Evolutionary conservation across 192 early-diverging fungal genomes (phyloP), one percentile per base, ranked within the genome.

Genomic region (Rhizophagus clarus): DNA sequence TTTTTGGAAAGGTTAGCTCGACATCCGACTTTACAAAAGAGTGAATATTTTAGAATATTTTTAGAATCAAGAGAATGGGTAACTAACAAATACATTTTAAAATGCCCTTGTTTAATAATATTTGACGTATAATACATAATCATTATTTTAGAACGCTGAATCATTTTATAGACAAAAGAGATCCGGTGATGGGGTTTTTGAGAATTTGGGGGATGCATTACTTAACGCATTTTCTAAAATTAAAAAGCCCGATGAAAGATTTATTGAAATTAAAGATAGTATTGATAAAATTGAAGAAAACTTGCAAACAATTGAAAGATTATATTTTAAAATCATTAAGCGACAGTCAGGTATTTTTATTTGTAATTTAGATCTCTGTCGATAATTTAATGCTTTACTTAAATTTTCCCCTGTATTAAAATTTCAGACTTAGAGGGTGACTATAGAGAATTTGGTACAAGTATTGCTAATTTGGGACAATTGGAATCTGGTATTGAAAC

Each of bases 151-250:
- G 61, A 83, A 86, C 47, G 60, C 80, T 72, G 85, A 82, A 60
- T 70, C 77, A 31, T 74, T 82, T 32, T 81, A 84, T 51, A 84
- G 88, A 81, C 79, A 89, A 82, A 81, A 88, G 80, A 82, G 79
- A 72, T 74, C 82, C 22, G 80, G 83, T 47, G 86, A 86, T 15
- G 84, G 88, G 3, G 92, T 97, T 26, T 87, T 99, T 72, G 96
- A 97, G 42, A 91, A 87, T 61, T 83, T 99, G 31, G 90, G 94
- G 56, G 97, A 98, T 85, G 92, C 87, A 14, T 80, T 99, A 29
- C 66, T 99, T 42, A 97, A 96, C 80, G 93, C 95, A 22, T 97
- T 97, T 81, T 87, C 93, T 71, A 98, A 95, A 89, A 90, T 97
- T 77, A 94, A 92, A 80, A 94, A 95, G 77, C 93, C 92, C 5